phyloP scores from a whole-genome alignment of 148 eudicot genomes.

The Drosera capensis region DNA sequence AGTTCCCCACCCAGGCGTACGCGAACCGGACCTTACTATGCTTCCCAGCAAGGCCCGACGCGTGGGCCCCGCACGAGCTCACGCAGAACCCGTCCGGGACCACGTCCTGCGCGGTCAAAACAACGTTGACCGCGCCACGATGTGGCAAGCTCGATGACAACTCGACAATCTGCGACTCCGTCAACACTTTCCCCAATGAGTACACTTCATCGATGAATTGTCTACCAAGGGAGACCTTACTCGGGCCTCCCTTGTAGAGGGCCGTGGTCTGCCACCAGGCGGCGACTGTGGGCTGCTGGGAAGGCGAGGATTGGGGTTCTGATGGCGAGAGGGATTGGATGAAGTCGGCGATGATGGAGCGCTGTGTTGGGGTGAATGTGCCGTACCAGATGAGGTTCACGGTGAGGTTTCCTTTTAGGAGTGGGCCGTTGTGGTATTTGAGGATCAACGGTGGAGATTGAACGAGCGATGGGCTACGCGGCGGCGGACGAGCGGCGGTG shows the following conservation, averaged over 20 bases:
- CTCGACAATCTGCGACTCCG: conserved; percentile 7
- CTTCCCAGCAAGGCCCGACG: conserved; percentile 8
- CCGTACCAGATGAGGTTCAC: conserved; percentile 46
- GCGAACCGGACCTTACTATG: conserved; percentile 10
- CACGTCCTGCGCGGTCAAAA: conserved; percentile 32
- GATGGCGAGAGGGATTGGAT: conserved; percentile 16
- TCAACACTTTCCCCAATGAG: conserved; percentile 25
- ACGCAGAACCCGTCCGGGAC: conserved; percentile 26
- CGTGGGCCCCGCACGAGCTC: conserved; percentile 31
- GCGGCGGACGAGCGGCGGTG: no score
- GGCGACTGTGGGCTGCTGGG: conserved; percentile 23
- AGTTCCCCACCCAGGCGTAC: conserved; percentile 39
- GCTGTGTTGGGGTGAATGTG: conserved; percentile 26
- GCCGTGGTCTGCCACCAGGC: conserved; percentile 35
- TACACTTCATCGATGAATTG: conserved; percentile 23
- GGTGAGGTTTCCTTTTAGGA: conserved; percentile 25
- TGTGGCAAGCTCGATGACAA: conserved; percentile 11
- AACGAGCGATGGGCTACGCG: no score
- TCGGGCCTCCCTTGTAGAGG: conserved; percentile 16
- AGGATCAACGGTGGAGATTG: conserved; percentile 16
- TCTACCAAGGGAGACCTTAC: conserved; percentile 13
- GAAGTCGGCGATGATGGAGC: conserved; percentile 23
- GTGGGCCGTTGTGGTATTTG: conserved; percentile 32
- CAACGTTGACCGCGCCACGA: conserved; percentile 19
- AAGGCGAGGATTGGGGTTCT: neutral